phyloP scores from a whole-genome alignment of 306 rosid genomes.

The barrel medic (Medicago truncatula) region DNA sequence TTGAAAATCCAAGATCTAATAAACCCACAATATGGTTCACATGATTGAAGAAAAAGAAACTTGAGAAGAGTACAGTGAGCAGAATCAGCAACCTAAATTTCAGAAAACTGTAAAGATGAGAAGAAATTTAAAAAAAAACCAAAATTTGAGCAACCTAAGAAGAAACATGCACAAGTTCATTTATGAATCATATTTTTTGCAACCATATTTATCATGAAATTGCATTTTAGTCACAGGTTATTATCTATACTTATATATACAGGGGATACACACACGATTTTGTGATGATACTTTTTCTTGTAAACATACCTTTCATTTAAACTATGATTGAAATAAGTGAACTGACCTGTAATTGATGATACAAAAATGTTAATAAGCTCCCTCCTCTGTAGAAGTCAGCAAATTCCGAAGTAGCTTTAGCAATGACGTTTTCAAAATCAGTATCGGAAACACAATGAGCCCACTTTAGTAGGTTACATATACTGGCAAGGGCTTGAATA shows the following conservation, averaged over 20 bases:
- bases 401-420: slow-evolving; percentile 59
- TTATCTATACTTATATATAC: too few relatives aligned
- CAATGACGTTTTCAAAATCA: slow-evolving; percentile 56
- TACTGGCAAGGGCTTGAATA: slow-evolving; percentile 74
- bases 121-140: background rate
- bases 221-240: too few relatives aligned
- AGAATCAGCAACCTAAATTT: slow-evolving; percentile 92
- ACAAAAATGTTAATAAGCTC: slow-evolving; percentile 74
- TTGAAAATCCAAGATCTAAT: slow-evolving; percentile 95
- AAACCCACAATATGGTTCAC: slow-evolving; percentile 90
- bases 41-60: slow-evolving; percentile 84
- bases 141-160: too few relatives aligned
- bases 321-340: background rate
- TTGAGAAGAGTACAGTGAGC: slow-evolving; percentile 77
- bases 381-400: slow-evolving; percentile 75
- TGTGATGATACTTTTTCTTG: too few relatives aligned
- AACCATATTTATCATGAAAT: too few relatives aligned
- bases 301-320: too few relatives aligned
- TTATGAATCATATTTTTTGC: too few relatives aligned
- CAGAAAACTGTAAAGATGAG: slow-evolving; percentile 2
- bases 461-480: slow-evolving; percentile 65
- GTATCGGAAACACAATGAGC: slow-evolving; percentile 54
- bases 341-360: slow-evolving; percentile 78
- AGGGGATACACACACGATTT: too few relatives aligned
- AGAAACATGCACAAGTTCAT: too few relatives aligned